Evolutionary conservation across 495 filamentous ascomycete genomes (phyloP), one percentile per base, ranked within the genome.

Genomic region (Aspergillus sclerotiicarbonarius): DNA sequence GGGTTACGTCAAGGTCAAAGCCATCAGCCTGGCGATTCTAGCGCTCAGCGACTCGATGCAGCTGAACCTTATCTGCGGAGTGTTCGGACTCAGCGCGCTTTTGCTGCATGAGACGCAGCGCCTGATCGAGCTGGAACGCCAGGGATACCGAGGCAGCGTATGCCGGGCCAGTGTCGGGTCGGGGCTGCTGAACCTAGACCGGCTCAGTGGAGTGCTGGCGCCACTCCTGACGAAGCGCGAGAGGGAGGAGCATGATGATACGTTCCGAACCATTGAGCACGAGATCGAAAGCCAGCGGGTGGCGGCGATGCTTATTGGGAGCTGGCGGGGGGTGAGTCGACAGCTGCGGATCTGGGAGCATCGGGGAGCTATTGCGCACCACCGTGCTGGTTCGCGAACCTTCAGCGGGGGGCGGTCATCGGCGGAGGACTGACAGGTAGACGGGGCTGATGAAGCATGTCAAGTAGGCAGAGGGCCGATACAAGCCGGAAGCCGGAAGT

Each of bases 11-110:
- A 67, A 65, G 52, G 57, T 62, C 10, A 65, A 68, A 46, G 66
- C 71, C 7, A 72, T 77, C 29, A 56, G 71, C 0, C 63, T 76
- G 15, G 76, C 76, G n/a, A 66, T 77, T 9, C 60, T 77, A 32
- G 73, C 71, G 4, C 51, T 73, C 48, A 69, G 72, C 8, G 67
- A 59, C 41, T 64, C 73, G 44, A 67, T 75, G 67, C 69, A 76
- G 56, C 62, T 73, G 21, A 70, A 73, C 30, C 66, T 79, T 18
- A 71, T 76, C 55, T 77, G 76, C 52, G 72, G 68, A 1, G 63
- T 76, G 0, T 72, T 77, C 57, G 76, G 74, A 6, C 61, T 79
- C 6, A 67, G 76, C 50, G 53, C 64, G 6, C 41, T 64, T 2
- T 37, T 77, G 35, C 52, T 74, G 10, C 59, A 71, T 37, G 62